Evolutionary conservation across 768 basidiomycete genomes (phyloP).

Genomic region (Boletus insuetus): DNA sequence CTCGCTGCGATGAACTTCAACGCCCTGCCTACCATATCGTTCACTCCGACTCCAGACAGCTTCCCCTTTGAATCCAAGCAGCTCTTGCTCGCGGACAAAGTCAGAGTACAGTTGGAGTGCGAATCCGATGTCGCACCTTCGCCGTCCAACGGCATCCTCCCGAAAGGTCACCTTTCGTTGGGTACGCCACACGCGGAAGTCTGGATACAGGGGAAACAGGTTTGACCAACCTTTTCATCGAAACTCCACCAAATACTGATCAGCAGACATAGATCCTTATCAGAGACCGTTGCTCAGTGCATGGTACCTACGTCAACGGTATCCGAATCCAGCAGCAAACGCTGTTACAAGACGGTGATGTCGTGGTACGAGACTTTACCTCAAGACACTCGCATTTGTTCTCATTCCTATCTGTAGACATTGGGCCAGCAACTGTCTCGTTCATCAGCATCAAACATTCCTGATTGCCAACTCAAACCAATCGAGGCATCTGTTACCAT

Average conservation of each 20-base stretch:
- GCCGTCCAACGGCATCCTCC: conserved; percentile 43
- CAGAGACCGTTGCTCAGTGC: conserved; percentile 44
- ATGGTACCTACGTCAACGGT: conserved; percentile 50
- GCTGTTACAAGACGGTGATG: conserved; percentile 40
- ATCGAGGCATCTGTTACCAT: conserved; percentile 42
- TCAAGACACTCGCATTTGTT: not conserved
- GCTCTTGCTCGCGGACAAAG: conserved; percentile 30
- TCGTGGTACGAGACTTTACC: conserved; percentile 36
- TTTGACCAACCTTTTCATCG: conserved; percentile 16
- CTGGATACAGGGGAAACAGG: conserved; percentile 45
- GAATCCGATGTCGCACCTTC: conserved; percentile 28
- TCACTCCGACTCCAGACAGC: conserved; percentile 35
- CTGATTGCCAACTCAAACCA: conserved; percentile 45
- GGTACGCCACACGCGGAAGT: conserved; percentile 45
- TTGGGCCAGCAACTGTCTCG: conserved; percentile 40
- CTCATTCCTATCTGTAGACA: conserved; percentile 30
- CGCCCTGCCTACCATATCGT: conserved; percentile 30
- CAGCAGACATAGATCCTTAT: conserved; percentile 38
- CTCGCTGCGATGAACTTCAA: conserved; percentile 23
- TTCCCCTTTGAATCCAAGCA: conserved; percentile 40
- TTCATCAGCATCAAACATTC: conserved; percentile 37
- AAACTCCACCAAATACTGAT: conserved; percentile 7
- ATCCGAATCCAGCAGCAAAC: conserved; percentile 37
- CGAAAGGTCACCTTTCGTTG: conserved; percentile 37
- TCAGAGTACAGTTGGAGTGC: conserved; percentile 33